Evolutionary conservation across 2,329 filamentous ascomycete species (phyloP).

Genomic region (Fusarium hostae): DNA sequence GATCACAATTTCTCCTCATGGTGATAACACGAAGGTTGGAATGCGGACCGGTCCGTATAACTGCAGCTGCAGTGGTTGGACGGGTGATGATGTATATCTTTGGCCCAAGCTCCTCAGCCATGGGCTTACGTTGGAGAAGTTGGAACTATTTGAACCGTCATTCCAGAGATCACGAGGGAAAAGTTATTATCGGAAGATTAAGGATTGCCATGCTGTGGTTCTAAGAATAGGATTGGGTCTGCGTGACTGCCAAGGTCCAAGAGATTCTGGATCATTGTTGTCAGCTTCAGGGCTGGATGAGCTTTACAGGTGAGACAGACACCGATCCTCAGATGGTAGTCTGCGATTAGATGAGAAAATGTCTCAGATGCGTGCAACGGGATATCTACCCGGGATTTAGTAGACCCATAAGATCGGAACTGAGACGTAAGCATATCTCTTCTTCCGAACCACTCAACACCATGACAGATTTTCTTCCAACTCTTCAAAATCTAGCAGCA

Average conservation of each 20-base stretch:
- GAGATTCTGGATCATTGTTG: neutral
- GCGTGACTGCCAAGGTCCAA: neutral
- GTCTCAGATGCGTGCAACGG: neutral
- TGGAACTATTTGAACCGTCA: neutral
- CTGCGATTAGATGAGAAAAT: neutral
- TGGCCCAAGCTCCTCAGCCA: neutral
- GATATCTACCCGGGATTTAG: neutral
- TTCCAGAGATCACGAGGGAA: conserved; percentile 3
- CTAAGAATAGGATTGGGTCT: conserved; percentile 17
- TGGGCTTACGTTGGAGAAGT: neutral
- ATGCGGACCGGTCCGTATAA: conserved; percentile 10
- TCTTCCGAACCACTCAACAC: too few relatives aligned
- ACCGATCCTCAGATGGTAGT: neutral
- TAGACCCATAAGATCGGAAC: neutral
- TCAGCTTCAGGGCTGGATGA: neutral
- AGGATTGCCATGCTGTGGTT: neutral
- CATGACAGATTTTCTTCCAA: neutral
- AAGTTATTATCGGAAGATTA: neutral
- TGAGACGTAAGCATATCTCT: too few relatives aligned
- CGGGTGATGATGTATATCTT: neutral
- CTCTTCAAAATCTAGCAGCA: neutral
- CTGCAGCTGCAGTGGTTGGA: conserved; percentile 18
- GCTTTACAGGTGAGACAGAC: neutral
- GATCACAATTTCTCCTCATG: neutral
- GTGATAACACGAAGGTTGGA: neutral